Conservation (phyloP, 1,284 basidiomycete species). For the Ceratobasidium sp. region DNA sequence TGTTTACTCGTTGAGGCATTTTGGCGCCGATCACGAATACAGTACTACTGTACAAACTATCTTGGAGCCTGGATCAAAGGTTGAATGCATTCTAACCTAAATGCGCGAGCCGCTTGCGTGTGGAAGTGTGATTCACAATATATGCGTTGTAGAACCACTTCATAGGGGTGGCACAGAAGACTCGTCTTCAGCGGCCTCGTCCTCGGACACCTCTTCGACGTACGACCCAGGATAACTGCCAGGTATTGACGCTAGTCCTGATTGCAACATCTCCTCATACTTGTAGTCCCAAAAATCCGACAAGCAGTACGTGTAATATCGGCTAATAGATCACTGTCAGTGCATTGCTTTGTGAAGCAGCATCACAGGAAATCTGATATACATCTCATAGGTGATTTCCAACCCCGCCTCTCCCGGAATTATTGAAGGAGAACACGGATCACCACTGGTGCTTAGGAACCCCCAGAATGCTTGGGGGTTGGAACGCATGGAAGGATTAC, state of each 20-base stretch:
- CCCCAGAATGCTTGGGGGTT: not conserved
- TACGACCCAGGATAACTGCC: not conserved
- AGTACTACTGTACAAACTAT: no score
- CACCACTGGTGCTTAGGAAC: not conserved
- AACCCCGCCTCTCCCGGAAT: not conserved
- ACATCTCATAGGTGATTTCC: not conserved
- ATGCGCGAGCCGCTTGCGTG: no score
- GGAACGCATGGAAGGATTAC: not conserved
- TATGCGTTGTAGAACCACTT: not conserved
- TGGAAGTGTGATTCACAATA: no score
- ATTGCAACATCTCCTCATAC: not conserved
- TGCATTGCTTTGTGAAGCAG: not conserved
- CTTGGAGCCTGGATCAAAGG: no score
- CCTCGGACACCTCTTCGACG: no score
- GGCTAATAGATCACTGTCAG: not conserved
- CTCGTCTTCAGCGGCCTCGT: no score
- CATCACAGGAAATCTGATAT: not conserved
- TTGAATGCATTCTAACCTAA: no score
- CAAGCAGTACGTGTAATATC: not conserved
- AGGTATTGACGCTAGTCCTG: not conserved
- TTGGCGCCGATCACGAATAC: no score
- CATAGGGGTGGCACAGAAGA: no score
- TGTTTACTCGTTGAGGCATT: no score
- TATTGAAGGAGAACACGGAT: not conserved
- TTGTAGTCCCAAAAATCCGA: conserved; percentile 9